These are phyloP conservation scores for Cladorrhinum samala DNA, from an alignment of 495 filamentous ascomycete genomes.

Conservation along the genomic window DNA sequence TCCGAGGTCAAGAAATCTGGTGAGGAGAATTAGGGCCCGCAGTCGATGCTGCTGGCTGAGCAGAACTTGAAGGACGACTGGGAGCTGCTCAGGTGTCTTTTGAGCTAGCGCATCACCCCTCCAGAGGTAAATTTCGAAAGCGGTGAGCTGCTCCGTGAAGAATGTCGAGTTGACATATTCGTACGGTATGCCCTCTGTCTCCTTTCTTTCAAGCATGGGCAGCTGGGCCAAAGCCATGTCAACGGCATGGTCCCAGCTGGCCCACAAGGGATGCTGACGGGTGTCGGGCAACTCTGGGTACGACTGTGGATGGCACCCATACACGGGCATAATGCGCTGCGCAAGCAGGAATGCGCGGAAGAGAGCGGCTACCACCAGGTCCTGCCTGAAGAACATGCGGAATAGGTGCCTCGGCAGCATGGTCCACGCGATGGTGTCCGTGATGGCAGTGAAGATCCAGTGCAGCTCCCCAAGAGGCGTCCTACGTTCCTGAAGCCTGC, in stretches of 20 bases:
- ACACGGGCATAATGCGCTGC: conserved; percentile 90
- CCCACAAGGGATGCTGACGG: conserved; percentile 89
- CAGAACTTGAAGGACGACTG: conserved; percentile 92
- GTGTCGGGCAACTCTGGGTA: conserved; percentile 85
- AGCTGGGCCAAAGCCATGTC: conserved; percentile 94
- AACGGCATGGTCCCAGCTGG: conserved; percentile 95
- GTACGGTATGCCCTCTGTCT: conserved; percentile 67
- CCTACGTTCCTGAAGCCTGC: conserved; percentile 82
- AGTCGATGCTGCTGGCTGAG: conserved; percentile 92
- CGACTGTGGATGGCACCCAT: conserved; percentile 89
- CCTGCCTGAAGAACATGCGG: conserved; percentile 93
- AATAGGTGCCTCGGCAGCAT: conserved; percentile 81
- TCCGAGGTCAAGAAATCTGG: conserved; percentile 88
- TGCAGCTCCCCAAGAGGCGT: conserved; percentile 95
- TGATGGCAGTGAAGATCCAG: conserved; percentile 99
- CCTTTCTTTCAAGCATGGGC: conserved; percentile 67
- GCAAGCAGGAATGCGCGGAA: conserved; percentile 94
- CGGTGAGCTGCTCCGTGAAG: conserved; percentile 94
- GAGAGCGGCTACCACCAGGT: conserved; percentile 97
- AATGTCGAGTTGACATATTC: conserved; percentile 93
- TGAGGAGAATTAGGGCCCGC: conserved; percentile 86
- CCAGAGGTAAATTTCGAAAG: conserved; percentile 93
- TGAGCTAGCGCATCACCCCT: conserved; percentile 75
- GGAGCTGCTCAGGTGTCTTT: conserved; percentile 86
- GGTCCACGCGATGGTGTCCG: conserved; percentile 98